Percentiles rank a stretch among this genome's conserved stretches.
Conservation (phyloP, 2,329 filamentous ascomycete genomes). For the Falciphora oryzae region DNA sequence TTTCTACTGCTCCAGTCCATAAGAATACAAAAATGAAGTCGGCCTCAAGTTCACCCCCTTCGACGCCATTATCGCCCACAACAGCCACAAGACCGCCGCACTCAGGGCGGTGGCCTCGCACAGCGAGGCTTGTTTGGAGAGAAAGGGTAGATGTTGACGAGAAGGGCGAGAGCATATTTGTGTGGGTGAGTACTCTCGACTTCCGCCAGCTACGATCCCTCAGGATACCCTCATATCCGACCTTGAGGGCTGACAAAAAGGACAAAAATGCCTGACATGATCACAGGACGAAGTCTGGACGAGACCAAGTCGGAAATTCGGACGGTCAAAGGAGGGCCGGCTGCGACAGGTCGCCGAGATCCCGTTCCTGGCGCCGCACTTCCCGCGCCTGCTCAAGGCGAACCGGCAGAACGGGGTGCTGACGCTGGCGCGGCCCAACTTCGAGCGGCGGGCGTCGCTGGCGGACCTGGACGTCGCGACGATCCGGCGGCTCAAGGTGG, state of each 20-base stretch:
- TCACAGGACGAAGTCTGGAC: conserved; percentile 10
- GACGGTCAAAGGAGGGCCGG: conserved; percentile 8
- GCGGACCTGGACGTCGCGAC: conserved; percentile 3
- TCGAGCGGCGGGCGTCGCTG: conserved; percentile 2
- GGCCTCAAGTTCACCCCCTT: neutral
- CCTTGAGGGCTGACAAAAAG: neutral
- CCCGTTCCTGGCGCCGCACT: conserved; percentile 9
- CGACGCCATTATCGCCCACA: neutral
- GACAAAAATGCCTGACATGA: neutral
- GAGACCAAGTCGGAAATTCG: conserved; percentile 8
- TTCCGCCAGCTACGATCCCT: neutral
- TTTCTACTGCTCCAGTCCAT: too few relatives aligned
- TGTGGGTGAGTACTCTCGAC: conserved; percentile 4
- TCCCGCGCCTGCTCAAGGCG: conserved; percentile 9
- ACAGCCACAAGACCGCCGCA: conserved; percentile 5
- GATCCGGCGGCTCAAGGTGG: conserved; percentile 6
- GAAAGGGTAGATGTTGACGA: conserved; percentile 5
- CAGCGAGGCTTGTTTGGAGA: conserved; percentile 9
- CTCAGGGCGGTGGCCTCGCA: conserved; percentile 9
- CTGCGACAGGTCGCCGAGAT: conserved; percentile 10
- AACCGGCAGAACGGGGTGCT: conserved; percentile 9
- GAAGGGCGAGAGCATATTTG: conserved; percentile 2
- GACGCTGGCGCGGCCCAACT: conserved; percentile 7
- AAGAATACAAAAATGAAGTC: neutral
- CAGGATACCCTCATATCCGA: too few relatives aligned